Conservation (phyloP, 139 green algal species). For the Auxenochlorella protothecoides region DNA sequence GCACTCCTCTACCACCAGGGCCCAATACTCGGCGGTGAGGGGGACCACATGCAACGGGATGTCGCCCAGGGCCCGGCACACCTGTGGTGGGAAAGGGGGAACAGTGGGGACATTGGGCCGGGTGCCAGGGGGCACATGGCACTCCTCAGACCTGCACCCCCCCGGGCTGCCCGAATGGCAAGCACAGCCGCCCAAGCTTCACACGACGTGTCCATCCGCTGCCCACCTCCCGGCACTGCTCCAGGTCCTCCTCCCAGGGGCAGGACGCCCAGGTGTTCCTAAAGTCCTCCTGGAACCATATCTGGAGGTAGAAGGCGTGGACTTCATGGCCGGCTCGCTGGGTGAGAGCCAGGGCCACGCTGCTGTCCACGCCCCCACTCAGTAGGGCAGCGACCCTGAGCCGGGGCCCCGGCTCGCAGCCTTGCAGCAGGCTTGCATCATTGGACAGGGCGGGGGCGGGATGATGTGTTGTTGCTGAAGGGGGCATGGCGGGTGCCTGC, state of each 20-base stretch:
- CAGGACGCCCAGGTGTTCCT: slow-evolving; percentile 90
- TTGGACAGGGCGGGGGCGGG: too few relatives aligned
- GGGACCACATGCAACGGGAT: slow-evolving; percentile 73
- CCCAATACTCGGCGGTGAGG: slow-evolving; percentile 79
- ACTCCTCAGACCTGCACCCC: too few relatives aligned
- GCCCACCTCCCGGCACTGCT: slow-evolving; percentile 62
- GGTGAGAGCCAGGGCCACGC: slow-evolving; percentile 75
- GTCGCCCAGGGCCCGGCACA: slow-evolving; percentile 48
- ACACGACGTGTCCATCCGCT: not conserved
- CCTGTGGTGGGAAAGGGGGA: slow-evolving; percentile 22
- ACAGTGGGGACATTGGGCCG: too few relatives aligned
- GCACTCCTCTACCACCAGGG: slow-evolving; percentile 73
- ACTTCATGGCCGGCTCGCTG: slow-evolving; percentile 67
- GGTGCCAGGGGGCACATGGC: too few relatives aligned
- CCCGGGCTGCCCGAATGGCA: too few relatives aligned
- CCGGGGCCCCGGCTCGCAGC: slow-evolving; percentile 11
- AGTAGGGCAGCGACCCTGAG: slow-evolving; percentile 73
- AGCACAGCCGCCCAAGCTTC: not conserved
- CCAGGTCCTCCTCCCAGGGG: slow-evolving; percentile 96
- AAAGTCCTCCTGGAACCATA: slow-evolving; percentile 95
- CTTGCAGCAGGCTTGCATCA: not conserved
- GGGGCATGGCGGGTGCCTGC: too few relatives aligned
- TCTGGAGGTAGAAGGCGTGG: slow-evolving; percentile 83
- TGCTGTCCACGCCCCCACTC: slow-evolving; percentile 94
- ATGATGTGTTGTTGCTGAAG: too few relatives aligned